Base-by-base conservation (phyloP, 257 asterid species). In the Nicotiana tabacum region DNA sequence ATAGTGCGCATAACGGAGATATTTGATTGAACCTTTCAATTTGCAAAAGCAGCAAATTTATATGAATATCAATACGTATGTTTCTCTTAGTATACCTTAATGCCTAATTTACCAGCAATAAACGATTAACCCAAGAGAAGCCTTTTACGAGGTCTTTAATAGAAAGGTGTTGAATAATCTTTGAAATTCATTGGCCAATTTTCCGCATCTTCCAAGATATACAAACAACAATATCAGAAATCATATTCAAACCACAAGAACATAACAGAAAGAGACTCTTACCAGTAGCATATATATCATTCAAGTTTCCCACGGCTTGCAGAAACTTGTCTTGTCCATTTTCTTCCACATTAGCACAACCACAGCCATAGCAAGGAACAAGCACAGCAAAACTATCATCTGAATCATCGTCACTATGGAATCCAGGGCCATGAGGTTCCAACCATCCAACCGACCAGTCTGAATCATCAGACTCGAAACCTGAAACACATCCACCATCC, bases 371-470 rank as follows among this genome's bases (percentile, higher is more conserved):
- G 78, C 92, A 90, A 16, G 89, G 92, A 85, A 90, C 92, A 78
- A 88, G 74, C 55, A 88, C 92, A 46, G 92, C 91, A 60, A 90
- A 90, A 76, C 91, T 86, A 84, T 85, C 85, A 76, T 89, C 90
- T 16, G 65, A 76, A 58, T 88, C 88, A 65, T 83, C 87, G 78
- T 83, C 89, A 2, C 81, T 80, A 12, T 69, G 87, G 66, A 88
- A 88, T 17, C 87, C 86, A 64, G 91, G 83, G 11, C 88, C 90
- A 72, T 90, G 89, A 60, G 91, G 91, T 83, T 90, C 91, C 83
- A 88, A 82, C 92, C 92, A 90, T 83, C 92, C 91, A 65, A 90
- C 82, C 13, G 92, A 90, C 87, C 89, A 90, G 81, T 90, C 91
- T 0, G 92, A 90, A 86, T 87, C 92, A 56, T 90, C 91, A 65